Base-by-base conservation (phyloP, 495 filamentous ascomycete species). In the Hyaloscypha bicolor region DNA sequence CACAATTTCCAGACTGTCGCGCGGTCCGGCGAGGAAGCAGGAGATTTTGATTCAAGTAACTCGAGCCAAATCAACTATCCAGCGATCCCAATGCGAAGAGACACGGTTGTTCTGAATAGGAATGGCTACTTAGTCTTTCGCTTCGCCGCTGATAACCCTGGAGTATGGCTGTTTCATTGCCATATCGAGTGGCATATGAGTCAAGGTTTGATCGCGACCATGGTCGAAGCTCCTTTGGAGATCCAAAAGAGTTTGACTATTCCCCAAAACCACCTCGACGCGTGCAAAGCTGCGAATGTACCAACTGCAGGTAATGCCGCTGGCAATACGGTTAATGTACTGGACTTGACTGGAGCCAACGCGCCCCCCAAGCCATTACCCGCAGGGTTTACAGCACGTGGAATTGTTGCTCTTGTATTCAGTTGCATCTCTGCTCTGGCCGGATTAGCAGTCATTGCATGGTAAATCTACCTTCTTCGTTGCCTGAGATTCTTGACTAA, bases 111-210 rank as follows among this genome's bases (percentile, higher is more conserved):
- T 52, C 80, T 89, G 35, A 77, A 76, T 37, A 76, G 84, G 5
- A 76, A 83, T 51, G 85, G 83, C 31, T 80, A 86, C 71, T 80
- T 81, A 8, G 84, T 89, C 6, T 73, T 90, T 59, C 82, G 87
- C 45, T 88, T 88, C 69, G 75, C 72, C 32, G 85, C 86, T 0
- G 71, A 82, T 62, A 96, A 96, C 73, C 89, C 92, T 25, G 93
- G 29, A 60, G 83, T 93, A 52, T 93, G 88, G 85, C 76, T 93
- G 31, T 90, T 93, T 74, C 91, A 94, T 73, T 93, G 91, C 78
- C 90, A 92, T 76, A 82, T 93, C 37, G 90, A 92, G 79, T 93
- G 89, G 90, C 91, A 93, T 71, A 83, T 92, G 52, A 85, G 84
- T 68, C 85, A 85, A 71, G 91, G 91, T 29, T 80, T 94, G 12